Base-by-base conservation (phyloP, 2,329 filamentous ascomycete species). In the Pseudocercospora fuligena region DNA sequence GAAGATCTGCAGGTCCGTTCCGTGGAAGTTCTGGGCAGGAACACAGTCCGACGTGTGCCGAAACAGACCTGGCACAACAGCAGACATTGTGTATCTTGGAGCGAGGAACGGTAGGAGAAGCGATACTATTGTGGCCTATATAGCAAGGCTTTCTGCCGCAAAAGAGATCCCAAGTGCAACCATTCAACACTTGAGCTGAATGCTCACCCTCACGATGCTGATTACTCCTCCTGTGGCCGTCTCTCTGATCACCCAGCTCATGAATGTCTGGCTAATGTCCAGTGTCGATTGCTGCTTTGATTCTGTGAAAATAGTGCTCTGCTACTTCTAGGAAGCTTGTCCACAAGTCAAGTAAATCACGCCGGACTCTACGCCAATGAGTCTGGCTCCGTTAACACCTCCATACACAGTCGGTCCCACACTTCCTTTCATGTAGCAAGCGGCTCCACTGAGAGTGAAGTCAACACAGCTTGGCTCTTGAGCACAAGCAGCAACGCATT, bases 361-460 rank as follows among this genome's bases (percentile, higher is more conserved):
- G 6, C 61, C 54, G 25, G 1, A 31, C 61, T 46, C 40, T n/a
- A 64, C 61, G 57, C 12, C 54, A 21, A 75, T 65, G 16, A 76
- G 60, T 59, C 69, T 73, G 3, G 75, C 75, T 23, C 75, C 75
- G 57, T 65, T 65, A 46, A 75, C 63, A 16, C 40, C 62, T 21
- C 69, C 65, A 16, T 65, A 66, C 7, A 72, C 43, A 8, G 67
- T 64, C 21, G 64, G 31, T 4, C 73, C 74, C 12, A 77, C 64
- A 9, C 61, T 63, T 16, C 62, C 70, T 72, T 77, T 77, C 64
- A 75, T 64, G 66, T 76, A 77, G 64, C 73, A 75, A 16, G 75
- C 73, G 14, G 67, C 27, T 16, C 76, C 75, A 21, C 69, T 70
- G 5, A 73, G 65, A n/a, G 70, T 72, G 33, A 77, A 74, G 46